Conservation (phyloP, 2,329 filamentous ascomycete species). For the Furcasterigmium furcatum region DNA sequence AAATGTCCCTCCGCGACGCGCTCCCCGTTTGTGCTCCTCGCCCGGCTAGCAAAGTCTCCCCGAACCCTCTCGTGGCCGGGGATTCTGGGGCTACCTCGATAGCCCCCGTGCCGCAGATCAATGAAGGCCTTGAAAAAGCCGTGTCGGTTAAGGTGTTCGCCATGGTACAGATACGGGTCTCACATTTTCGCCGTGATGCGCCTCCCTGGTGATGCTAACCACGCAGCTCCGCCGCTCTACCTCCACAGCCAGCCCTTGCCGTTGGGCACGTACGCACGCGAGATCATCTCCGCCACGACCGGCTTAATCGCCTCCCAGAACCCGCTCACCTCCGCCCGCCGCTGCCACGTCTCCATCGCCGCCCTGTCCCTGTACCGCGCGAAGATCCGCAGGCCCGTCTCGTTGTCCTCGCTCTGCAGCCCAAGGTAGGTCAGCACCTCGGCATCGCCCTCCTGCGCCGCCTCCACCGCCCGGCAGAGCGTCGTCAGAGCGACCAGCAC, state of each 20-base stretch:
- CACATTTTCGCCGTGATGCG: slow-evolving; percentile 33
- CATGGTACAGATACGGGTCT: slow-evolving; percentile 67
- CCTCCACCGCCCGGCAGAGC: slow-evolving; percentile 14
- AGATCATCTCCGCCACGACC: slow-evolving; percentile 13
- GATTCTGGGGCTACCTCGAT: slow-evolving; percentile 55
- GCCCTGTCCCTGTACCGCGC: slow-evolving; percentile 15
- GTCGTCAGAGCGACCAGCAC: slow-evolving; percentile 12
- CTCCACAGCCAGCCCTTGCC: no score
- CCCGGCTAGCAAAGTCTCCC: slow-evolving; percentile 56
- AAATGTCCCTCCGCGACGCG: slow-evolving; percentile 10
- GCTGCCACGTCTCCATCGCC: slow-evolving; percentile 14
- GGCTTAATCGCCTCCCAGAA: slow-evolving; percentile 18
- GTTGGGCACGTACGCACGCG: slow-evolving; percentile 15
- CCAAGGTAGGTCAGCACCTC: slow-evolving; percentile 17
- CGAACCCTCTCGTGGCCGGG: slow-evolving; percentile 46
- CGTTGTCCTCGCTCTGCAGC: slow-evolving; percentile 16
- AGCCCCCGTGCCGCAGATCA: slow-evolving; percentile 57
- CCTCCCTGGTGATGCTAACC: neutral
- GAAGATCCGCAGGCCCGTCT: slow-evolving; percentile 15
- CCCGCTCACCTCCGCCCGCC: slow-evolving; percentile 9
- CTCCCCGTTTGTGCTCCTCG: neutral
- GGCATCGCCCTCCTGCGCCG: slow-evolving; percentile 9
- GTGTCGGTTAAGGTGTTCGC: slow-evolving; percentile 50
- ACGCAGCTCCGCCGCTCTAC: no score
- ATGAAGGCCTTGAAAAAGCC: slow-evolving; percentile 57